These are phyloP conservation scores for Abortiporus biennis DNA, from an alignment of 1,284 basidiomycete species.

Conservation along the genomic window DNA sequence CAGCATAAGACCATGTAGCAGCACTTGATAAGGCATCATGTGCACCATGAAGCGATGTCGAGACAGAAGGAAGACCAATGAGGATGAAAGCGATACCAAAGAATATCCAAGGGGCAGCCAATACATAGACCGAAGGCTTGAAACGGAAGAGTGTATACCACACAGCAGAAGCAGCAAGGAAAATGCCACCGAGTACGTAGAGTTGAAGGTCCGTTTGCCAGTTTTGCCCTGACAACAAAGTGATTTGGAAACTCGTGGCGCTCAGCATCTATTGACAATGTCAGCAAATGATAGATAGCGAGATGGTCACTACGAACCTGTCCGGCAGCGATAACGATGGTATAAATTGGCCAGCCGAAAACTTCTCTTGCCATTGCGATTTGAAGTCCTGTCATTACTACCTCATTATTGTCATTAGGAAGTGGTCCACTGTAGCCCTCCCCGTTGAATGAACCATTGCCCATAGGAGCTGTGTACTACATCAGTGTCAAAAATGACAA, in stretches of 20 bases:
- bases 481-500: not conserved
- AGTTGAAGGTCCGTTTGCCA: conserved; percentile 77
- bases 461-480: conserved; percentile 43
- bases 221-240: conserved; percentile 79
- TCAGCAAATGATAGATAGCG: conserved; percentile 7
- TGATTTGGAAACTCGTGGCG: conserved; percentile 93
- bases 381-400: conserved; percentile 76
- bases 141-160: conserved; percentile 91
- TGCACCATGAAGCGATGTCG: conserved; percentile 51
- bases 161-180: conserved; percentile 76
- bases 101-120: conserved; percentile 85
- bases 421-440: conserved; percentile 52
- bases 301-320: conserved; percentile 47
- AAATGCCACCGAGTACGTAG: conserved; percentile 86
- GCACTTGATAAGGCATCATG: conserved; percentile 66
- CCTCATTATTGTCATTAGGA: conserved; percentile 46
- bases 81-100: conserved; percentile 86
- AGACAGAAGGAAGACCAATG: conserved; percentile 80
- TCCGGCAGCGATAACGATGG: conserved; percentile 80
- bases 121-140: conserved; percentile 82
- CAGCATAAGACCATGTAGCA: conserved; percentile 86
- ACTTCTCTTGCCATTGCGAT: conserved; percentile 75
- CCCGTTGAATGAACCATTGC: conserved; percentile 35
- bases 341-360: conserved; percentile 85
- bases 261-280: conserved; percentile 57